Base-by-base conservation (phyloP, 345 rosid genomes). In the Salix viminalis region DNA sequence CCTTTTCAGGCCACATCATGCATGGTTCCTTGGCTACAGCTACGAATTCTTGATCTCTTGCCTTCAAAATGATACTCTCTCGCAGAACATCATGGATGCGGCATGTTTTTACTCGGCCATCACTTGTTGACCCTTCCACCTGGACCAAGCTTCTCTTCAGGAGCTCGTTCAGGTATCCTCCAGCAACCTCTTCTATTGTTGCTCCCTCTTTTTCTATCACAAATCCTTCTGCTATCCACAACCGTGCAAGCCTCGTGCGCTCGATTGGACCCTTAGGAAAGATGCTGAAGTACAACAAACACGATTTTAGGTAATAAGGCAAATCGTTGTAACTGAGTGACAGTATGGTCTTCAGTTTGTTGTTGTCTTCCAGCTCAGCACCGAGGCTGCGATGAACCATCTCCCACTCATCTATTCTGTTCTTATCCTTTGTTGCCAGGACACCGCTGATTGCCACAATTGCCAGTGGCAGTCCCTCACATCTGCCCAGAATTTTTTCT, bases 391-490 rank as follows among this genome's bases (percentile, higher is more conserved):
- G 62, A 2, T 39, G 73, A 9, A 70, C 62, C 62, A 50, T 70
- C 30, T 70, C 73, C 73, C 73, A 70, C 18, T 70, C 62, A 16
- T 70, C 73, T 21, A 70, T 70, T 61, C 73, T 48, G 18, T 24
- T 61, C 41, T 48, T 28, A 62, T 70, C 73, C 34, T 70, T 70
- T 0, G 73, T 30, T 15, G 62, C 73, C 21, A 70, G 39, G 50
- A 50, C 78, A 5, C 83, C 85, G 18, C 81, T 74, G 37, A 79
- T 70, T 28, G 85, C 81, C 13, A 83, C 79, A 7, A 83, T 74
- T 44, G 78, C 77, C 39, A 81, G 80, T 5, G 84, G 84, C 6
- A 81, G 36, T 21, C 84, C 84, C 37, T 77, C 81, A 24, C 83
- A 83, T 39, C 61, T 79, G 21, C 36, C 50, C 46, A 71, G 60